A percentile compares a stretch with the other conserved stretches of the same genome.
Conservation (phyloP, 163 green algal genomes). For the Volvox carteri region DNA sequence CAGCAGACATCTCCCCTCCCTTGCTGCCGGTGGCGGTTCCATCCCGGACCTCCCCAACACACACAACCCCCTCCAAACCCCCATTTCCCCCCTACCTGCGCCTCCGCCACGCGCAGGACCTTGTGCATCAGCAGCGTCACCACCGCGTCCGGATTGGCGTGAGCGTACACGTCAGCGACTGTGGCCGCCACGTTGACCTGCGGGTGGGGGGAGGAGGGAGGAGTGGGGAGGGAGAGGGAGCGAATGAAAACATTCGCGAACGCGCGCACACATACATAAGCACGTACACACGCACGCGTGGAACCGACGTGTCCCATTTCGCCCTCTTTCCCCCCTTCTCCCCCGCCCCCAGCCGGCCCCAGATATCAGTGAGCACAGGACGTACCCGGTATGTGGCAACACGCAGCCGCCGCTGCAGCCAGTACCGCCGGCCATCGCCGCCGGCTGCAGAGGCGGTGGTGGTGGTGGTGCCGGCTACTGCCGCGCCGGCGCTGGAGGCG, state of each 20-base stretch:
- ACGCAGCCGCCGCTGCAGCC: slow-evolving; percentile 80
- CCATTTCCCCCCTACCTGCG: no score
- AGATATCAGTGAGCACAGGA: background rate
- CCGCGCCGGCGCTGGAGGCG: slow-evolving; percentile 10
- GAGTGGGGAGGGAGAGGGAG: background rate
- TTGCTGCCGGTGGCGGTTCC: no score
- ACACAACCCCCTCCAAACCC: no score
- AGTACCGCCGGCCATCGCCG: slow-evolving; percentile 51
- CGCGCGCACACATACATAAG: no score
- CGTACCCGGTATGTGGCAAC: slow-evolving; percentile 75
- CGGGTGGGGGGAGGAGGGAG: slow-evolving; percentile 11
- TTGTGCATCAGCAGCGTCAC: slow-evolving; percentile 89
- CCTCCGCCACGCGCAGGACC: slow-evolving; percentile 62
- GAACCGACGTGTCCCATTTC: background rate
- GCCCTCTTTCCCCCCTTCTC: background rate
- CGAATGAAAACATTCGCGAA: no score
- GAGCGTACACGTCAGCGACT: slow-evolving; percentile 75
- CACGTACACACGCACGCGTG: no score
- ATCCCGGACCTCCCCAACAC: no score
- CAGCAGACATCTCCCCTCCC: no score
- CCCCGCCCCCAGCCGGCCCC: background rate
- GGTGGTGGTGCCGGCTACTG: background rate
- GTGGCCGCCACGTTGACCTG: slow-evolving; percentile 64
- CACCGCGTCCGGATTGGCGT: slow-evolving; percentile 74
- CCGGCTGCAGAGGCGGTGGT: no score